Evolutionary conservation across 805 yeast genomes (phyloP), one percentile per base, ranked within the genome.

Genomic region (Jamesozyma jinghongensis): DNA sequence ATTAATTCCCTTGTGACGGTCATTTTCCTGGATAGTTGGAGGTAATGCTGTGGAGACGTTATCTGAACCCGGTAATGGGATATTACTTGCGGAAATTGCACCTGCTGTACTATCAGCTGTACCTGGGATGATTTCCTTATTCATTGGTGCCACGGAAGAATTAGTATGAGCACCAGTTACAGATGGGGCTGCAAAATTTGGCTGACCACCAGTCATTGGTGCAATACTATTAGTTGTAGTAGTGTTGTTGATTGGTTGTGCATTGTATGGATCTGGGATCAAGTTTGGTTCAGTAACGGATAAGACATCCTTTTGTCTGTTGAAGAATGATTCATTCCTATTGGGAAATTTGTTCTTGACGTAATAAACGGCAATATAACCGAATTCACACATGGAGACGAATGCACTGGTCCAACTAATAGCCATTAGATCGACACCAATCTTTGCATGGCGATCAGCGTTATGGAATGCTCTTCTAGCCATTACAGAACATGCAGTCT

Each of bases 401-500:
- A 73, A 79, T 40, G 76, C 75, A 18, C 85, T 66, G 38, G 86
- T 81, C 94, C 94, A 84, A 5, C 77, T 56, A 41, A 81, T 54
- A 54, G 82, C 88, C 57, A 78, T 59, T 53, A 74, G 61, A 36
- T 74, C 63, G 26, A 75, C 69, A 46, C 86, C 85, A 43, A 82
- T 47, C 40, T 70, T 65, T 32, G 78, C 69, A 13, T 49, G 43
- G 46, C 67, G 54, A 33, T 66, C 70, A 22, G 61, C 73, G 44
- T 65, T 57, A 31, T 61, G 55, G 73, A 88, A 88, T 20, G 81
- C 80, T 52, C 77, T 69, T 58, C 71, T 79, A 36, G 85, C 92
- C 67, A 83, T 57, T n/a, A 81, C 94, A 46, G 73, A 62, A 34
- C 75, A 83, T 3, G 94, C 92, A 27, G 95, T 85, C 59, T 77